Conservation (phyloP, 768 basidiomycete species). For the Collybia sordida region DNA sequence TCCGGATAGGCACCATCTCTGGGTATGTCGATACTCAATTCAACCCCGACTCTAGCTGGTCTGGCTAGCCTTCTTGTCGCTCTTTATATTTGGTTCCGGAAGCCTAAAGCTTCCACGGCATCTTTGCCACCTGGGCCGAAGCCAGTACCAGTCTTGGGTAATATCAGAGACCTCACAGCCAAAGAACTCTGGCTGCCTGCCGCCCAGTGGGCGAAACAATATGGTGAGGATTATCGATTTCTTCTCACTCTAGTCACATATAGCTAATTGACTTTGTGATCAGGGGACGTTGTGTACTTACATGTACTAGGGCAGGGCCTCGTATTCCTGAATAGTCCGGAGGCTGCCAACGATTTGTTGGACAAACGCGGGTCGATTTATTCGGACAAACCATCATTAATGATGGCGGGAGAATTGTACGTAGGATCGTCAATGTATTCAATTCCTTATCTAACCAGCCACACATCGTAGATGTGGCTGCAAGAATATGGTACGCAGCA, state of each 20-base stretch:
- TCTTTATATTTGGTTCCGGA: conserved; percentile 41
- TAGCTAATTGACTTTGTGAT: conserved; percentile 7
- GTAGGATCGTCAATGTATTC: conserved; percentile 23
- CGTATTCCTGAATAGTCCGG: conserved; percentile 63
- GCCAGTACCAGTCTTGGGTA: conserved; percentile 64
- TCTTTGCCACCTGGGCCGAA: conserved; percentile 68
- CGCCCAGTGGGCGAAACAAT: conserved; percentile 58
- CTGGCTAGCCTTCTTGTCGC: conserved; percentile 36
- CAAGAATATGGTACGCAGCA: conserved; percentile 56
- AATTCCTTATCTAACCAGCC: conserved; percentile 9
- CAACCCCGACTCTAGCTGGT: conserved; percentile 28
- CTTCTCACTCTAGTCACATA: not conserved
- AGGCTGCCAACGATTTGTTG: conserved; percentile 61
- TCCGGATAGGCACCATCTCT: conserved; percentile 1
- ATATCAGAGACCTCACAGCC: conserved; percentile 56
- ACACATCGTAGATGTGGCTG: conserved; percentile 52
- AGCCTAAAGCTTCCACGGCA: conserved; percentile 37
- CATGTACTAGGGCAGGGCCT: conserved; percentile 67
- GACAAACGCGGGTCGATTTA: conserved; percentile 73
- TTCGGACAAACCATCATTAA: conserved; percentile 68
- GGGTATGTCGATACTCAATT: conserved; percentile 12
- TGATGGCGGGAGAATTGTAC: conserved; percentile 73
- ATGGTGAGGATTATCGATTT: conserved; percentile 41
- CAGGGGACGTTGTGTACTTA: conserved; percentile 66
- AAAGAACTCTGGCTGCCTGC: conserved; percentile 69